Evolutionary conservation across 169 alveolate species (phyloP).

Genomic region (Eimeria maxima): DNA sequence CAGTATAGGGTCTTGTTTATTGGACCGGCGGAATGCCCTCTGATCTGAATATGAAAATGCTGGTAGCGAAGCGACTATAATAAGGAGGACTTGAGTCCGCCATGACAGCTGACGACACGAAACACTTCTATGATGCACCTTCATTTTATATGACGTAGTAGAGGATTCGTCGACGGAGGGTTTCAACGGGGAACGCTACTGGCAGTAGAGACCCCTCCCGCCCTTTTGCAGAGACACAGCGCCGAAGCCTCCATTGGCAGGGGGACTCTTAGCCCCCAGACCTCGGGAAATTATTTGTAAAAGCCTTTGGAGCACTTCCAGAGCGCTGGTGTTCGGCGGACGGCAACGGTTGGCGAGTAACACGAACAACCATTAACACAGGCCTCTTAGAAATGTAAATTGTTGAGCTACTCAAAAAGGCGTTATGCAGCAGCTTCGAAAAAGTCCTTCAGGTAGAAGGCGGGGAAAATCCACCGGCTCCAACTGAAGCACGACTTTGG

Average conservation of each 20-base stretch:
- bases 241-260: neutral
- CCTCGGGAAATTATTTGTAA: neutral
- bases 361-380: neutral
- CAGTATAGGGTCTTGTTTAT: neutral
- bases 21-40: conserved; percentile 20
- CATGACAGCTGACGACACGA: neutral
- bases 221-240: conserved; percentile 1
- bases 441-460: neutral
- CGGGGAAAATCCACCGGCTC: neutral
- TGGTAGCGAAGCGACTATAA: neutral
- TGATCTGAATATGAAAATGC: neutral
- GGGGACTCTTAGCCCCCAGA: conserved; percentile 30
- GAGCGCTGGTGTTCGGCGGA: neutral
- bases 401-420: neutral
- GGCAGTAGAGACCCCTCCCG: neutral
- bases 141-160: neutral
- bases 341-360: conserved; percentile 11
- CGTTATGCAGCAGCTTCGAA: neutral
- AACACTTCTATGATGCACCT: neutral
- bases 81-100: neutral
- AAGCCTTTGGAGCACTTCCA: too few species aligned
- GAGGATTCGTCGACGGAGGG: neutral
- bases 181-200: neutral
- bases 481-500: neutral
- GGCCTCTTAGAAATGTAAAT: neutral